Conservation (phyloP, 805 yeast species). For the Millerago galiae region DNA sequence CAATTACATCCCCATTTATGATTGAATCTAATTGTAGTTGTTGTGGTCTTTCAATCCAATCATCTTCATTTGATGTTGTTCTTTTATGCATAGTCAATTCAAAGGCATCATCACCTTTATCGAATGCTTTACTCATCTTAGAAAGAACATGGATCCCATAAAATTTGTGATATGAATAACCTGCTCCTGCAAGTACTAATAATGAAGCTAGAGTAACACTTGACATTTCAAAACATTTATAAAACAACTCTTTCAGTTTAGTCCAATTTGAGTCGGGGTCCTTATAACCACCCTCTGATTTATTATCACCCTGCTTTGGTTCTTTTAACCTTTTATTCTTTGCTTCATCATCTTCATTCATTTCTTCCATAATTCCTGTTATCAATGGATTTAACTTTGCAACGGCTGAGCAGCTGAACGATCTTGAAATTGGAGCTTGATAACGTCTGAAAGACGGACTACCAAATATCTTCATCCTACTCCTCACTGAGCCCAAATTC, state of each 20-base stretch:
- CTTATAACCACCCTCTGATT: no score
- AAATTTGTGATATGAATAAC: constrained; percentile 58
- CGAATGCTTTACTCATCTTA: constrained; percentile 63
- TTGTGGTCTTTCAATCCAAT: constrained; percentile 69
- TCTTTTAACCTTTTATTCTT: background rate
- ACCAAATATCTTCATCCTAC: no score
- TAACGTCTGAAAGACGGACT: background rate
- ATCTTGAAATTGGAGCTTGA: background rate
- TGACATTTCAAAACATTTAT: constrained; percentile 57
- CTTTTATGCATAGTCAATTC: constrained; percentile 47
- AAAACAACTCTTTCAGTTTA: constrained; percentile 7
- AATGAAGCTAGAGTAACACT: constrained; percentile 67
- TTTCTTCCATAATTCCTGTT: constrained; percentile 22
- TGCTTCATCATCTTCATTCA: constrained; percentile 10
- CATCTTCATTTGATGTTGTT: constrained; percentile 32
- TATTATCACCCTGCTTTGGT: background rate
- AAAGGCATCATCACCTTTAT: constrained; percentile 58
- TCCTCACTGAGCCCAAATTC: no score
- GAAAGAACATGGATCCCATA: constrained; percentile 53
- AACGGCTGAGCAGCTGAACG: background rate
- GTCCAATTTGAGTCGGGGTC: constrained; percentile 13
- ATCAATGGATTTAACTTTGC: constrained; percentile 18
- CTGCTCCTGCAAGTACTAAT: constrained; percentile 63
- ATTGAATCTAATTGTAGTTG: constrained; percentile 60
- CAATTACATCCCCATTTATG: constrained; percentile 54